Conservation (phyloP, 1,284 basidiomycete species). For the Cryptococcus jaspeensis region DNA sequence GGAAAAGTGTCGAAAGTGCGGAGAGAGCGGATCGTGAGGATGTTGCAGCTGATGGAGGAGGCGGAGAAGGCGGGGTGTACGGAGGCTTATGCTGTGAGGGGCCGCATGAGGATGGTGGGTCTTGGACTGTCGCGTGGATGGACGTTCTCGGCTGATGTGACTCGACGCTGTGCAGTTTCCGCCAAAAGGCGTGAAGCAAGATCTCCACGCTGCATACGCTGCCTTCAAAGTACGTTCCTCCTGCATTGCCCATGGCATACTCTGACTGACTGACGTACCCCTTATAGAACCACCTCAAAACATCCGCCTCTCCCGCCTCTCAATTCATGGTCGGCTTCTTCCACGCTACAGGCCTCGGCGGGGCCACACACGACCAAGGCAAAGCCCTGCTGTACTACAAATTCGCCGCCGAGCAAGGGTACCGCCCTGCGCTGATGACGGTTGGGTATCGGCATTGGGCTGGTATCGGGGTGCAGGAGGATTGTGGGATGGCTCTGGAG, state of each 20-base stretch:
- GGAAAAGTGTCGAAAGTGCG: conserved; percentile 45
- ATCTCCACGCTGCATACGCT: conserved; percentile 33
- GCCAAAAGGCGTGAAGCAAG: conserved; percentile 40
- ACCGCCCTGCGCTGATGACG: conserved; percentile 86
- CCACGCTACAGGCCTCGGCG: conserved; percentile 76
- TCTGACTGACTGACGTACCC: background rate
- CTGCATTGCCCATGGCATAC: background rate
- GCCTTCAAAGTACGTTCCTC: conserved; percentile 30
- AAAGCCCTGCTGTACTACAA: conserved; percentile 86
- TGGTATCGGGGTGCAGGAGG: conserved; percentile 85
- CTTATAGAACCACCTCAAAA: conserved; percentile 58
- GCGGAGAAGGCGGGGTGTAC: conserved; percentile 73
- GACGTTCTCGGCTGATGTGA: background rate
- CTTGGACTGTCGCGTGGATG: background rate
- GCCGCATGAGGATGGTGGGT: conserved; percentile 68
- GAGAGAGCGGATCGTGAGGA: conserved; percentile 61
- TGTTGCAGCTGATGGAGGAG: conserved; percentile 71
- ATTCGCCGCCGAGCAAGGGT: conserved; percentile 82
- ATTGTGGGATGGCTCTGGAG: conserved; percentile 72
- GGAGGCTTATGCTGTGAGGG: conserved; percentile 72
- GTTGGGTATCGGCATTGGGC: conserved; percentile 94
- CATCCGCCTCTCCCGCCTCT: conserved; percentile 64
- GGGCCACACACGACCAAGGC: conserved; percentile 55
- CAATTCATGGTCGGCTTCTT: conserved; percentile 84
- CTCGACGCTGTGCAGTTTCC: conserved; percentile 37